Conservation (phyloP, 768 basidiomycete species). For the Tremella yokohamensis region DNA sequence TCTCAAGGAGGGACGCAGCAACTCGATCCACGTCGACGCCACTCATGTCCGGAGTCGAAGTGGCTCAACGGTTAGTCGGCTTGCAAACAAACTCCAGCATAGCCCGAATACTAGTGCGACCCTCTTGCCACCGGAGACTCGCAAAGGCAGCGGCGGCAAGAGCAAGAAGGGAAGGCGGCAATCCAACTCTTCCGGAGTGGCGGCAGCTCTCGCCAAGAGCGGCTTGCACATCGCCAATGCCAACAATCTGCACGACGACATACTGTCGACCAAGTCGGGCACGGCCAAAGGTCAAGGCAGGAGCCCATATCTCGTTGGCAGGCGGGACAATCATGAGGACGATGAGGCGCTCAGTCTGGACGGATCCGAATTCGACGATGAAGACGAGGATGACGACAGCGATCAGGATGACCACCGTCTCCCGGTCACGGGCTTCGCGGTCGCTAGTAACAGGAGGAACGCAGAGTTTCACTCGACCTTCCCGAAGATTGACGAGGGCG, state of each 20-base stretch:
- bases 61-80: background rate
- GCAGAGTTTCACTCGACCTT: conserved; percentile 95
- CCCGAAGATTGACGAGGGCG: conserved; percentile 80
- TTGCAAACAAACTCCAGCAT: too few species aligned
- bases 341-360: conserved; percentile 12
- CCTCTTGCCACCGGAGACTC: background rate
- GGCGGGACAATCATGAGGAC: conserved; percentile 13
- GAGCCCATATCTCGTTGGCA: conserved; percentile 25
- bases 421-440: conserved; percentile 86
- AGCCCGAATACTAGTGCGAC: too few species aligned
- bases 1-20: background rate
- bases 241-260: conserved; percentile 11
- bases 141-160: conserved; percentile 1
- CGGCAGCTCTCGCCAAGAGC: conserved; percentile 34
- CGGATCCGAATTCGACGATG: conserved; percentile 20
- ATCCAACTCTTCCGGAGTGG: conserved; percentile 10
- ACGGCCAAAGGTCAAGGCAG: conserved; percentile 9
- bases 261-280: conserved; percentile 8
- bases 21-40: background rate
- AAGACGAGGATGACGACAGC: conserved; percentile 43
- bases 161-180: conserved; percentile 7
- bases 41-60: background rate
- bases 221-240: conserved; percentile 22
- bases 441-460: conserved; percentile 90
- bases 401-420: conserved; percentile 66